Evolutionary conservation across 345 rosid genomes (phyloP).

Genomic region (Eucalyptus guilfoylei): DNA sequence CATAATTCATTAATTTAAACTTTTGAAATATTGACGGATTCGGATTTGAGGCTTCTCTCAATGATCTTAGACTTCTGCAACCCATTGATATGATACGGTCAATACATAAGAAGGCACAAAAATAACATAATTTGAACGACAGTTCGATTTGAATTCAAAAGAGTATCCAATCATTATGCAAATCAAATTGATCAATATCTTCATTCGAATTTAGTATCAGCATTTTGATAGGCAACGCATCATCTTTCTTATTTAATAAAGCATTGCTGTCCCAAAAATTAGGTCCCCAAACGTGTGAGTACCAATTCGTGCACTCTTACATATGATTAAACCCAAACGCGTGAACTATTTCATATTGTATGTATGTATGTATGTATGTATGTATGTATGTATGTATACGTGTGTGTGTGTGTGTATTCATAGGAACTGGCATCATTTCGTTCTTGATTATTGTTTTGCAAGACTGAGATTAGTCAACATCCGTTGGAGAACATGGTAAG

Average conservation of each 20-base stretch:
- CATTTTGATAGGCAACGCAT: not conserved
- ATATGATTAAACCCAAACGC: not conserved
- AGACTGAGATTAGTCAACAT: not conserved
- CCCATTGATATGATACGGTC: fast-evolving
- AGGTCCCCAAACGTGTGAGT: not conserved
- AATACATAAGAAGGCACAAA: not conserved
- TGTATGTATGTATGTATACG: too few relatives aligned
- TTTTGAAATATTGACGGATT: not conserved
- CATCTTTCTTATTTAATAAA: not conserved
- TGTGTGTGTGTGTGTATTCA: not conserved
- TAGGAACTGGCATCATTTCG: not conserved
- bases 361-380: not conserved
- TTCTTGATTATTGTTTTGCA: not conserved
- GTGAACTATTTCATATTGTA: not conserved
- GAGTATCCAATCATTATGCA: not conserved
- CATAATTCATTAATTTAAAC: fast-evolving
- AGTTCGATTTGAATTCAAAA: not conserved
- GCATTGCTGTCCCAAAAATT: not conserved
- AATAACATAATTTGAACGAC: not conserved
- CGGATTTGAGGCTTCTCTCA: not conserved
- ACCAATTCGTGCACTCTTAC: not conserved
- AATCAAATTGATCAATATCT: too few relatives aligned
- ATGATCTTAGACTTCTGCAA: not conserved
- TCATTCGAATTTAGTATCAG: too few relatives aligned
- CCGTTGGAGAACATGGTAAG: not conserved